phyloP scores from a whole-genome alignment of 208 protist genomes.

The Entamoeba dispar region DNA sequence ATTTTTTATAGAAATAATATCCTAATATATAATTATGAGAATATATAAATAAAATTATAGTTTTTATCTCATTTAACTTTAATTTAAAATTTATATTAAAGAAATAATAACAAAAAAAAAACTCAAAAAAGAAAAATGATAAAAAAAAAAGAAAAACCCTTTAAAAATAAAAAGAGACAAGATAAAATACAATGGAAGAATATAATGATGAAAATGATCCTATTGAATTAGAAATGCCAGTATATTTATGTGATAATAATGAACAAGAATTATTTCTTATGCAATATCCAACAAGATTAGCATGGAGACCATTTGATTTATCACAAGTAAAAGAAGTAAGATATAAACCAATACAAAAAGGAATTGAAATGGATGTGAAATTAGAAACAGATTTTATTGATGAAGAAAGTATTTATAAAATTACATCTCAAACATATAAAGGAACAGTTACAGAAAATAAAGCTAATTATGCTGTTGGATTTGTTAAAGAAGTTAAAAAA shows the following conservation, averaged over 20 bases:
- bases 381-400: background rate
- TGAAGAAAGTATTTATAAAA: background rate
- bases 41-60: background rate
- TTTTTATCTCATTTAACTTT: background rate
- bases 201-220: background rate
- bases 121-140: background rate
- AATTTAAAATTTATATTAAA: background rate
- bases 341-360: background rate
- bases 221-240: background rate
- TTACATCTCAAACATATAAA: background rate
- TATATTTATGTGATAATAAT: background rate
- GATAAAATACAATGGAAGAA: background rate
- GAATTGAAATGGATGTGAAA: background rate
- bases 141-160: background rate
- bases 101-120: background rate
- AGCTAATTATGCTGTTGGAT: background rate
- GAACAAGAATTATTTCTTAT: background rate
- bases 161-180: background rate
- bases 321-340: background rate
- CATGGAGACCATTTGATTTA: background rate
- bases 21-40: too few relatives aligned
- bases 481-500: background rate
- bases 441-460: background rate
- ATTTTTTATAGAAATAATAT: too few relatives aligned
- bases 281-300: background rate